Base-by-base conservation (phyloP, 495 filamentous ascomycete genomes). In the Chaetomium cochliodes region DNA sequence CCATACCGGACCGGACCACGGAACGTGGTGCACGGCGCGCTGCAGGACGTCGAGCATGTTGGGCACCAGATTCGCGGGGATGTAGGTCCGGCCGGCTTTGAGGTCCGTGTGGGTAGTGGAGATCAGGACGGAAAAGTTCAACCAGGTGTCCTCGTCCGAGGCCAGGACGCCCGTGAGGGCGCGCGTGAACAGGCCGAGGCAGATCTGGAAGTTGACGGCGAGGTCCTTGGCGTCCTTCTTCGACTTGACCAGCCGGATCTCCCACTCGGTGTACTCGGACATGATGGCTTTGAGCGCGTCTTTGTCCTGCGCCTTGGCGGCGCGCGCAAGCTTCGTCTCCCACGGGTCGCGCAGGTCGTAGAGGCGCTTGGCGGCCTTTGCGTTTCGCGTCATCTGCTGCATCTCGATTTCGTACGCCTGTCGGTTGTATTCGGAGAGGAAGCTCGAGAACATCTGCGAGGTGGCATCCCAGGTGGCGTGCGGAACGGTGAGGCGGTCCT, bases 1-100 rank as follows among this genome's bases (percentile, higher is more conserved):
- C 94, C 94, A 98, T 12, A 98, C 80, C 23, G 85, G 82, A 23
- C 94, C 93, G 18, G 91, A 96, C 90, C 92, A 96, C 2, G 94
- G 93, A 64, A 92, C 93, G 74, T 97, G 92, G 18, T 87, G 84
- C 2, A 90, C 93, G 18, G 90, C 92, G 58, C 91, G 84, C 67
- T 92, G 87, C 22, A 80, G 76, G 51, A 78, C 76, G 51, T 81
- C 77, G 20, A 81, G 72, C 63, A 77, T 70, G 46, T 75, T 80
- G 28, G 78, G 84, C 13, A 84, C 70, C 15, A 78, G 53, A 23
- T 70, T 61, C 2, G 65, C 58, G 18, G 69, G 69, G 11, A 77
- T 57, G 60, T 70, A 77, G 61, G 68, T 73, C 54, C 72, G 71
- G 23, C 59, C 74, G 26, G 64, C 65, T 59, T 71, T 77, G 68